Conservation (phyloP, 2,329 filamentous ascomycete species). For the Botrytis squamosa region DNA sequence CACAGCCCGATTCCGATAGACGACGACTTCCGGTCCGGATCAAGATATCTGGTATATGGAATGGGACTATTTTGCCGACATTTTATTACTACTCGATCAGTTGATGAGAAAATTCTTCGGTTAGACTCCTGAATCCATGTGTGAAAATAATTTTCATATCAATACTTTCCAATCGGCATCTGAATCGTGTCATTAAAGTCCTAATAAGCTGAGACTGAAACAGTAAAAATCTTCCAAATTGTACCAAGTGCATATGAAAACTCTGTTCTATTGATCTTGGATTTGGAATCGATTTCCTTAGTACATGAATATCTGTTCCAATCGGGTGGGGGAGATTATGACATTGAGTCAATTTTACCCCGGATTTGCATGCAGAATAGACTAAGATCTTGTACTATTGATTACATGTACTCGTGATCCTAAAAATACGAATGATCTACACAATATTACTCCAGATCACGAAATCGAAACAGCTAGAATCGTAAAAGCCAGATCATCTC, state of each 20-base stretch:
- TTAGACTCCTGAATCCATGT: neutral
- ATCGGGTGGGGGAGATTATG: neutral
- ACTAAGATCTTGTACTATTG: neutral
- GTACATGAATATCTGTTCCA: neutral
- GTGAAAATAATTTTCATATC: neutral
- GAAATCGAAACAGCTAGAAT: neutral
- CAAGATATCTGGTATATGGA: neutral
- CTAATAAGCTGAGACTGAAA: neutral
- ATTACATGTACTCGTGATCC: neutral
- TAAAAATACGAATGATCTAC: neutral
- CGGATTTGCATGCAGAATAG: neutral
- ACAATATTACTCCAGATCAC: fast-evolving
- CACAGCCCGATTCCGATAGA: neutral
- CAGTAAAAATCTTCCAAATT: neutral
- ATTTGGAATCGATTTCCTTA: neutral
- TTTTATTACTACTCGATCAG: neutral
- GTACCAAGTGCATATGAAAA: neutral
- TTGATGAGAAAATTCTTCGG: neutral
- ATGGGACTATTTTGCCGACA: neutral
- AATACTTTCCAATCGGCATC: neutral
- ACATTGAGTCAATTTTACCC: neutral
- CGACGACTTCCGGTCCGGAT: neutral
- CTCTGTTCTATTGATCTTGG: neutral
- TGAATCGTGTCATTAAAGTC: neutral
- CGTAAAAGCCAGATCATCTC: neutral